Conservation (phyloP, 139 green algal genomes). For the Protoeuglena noctilucae region DNA sequence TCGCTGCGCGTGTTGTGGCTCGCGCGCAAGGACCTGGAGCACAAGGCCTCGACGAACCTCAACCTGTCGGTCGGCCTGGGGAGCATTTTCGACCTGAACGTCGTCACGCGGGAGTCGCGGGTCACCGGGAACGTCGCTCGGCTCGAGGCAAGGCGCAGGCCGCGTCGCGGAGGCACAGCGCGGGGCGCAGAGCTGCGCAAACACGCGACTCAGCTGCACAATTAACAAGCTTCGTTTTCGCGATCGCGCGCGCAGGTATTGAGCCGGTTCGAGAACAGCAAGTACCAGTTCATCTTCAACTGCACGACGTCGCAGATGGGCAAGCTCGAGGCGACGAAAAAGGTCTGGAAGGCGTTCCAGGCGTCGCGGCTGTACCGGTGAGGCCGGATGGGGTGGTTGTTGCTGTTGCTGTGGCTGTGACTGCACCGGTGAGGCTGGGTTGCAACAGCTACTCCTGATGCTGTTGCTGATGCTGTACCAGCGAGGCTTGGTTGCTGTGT, state of each 20-base stretch:
- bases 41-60: conserved; percentile 20
- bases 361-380: not conserved
- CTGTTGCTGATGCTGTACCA: conserved; percentile 50
- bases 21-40: too few relatives aligned
- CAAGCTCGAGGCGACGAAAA: not conserved
- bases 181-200: too few relatives aligned
- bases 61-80: conserved; percentile 44
- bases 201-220: not conserved
- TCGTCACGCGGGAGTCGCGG: conserved; percentile 19
- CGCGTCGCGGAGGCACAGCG: too few relatives aligned
- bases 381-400: too few relatives aligned
- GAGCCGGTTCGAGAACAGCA: conserved; percentile 33
- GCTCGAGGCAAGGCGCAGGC: conserved; percentile 24
- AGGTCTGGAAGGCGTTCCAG: not conserved
- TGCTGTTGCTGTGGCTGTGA: too few relatives aligned
- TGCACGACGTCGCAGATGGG: not conserved
- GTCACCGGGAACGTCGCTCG: not conserved
- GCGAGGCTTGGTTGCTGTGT: conserved; percentile 15
- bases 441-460: not conserved
- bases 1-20: conserved; percentile 41
- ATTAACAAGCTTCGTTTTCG: not conserved
- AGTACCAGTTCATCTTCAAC: conserved; percentile 53
- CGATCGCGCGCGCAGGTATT: conserved; percentile 17
- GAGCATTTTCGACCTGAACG: conserved; percentile 30
- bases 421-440: conserved; percentile 2